Conservation (phyloP, 1,284 basidiomycete genomes). For the Leccinum insigne region DNA sequence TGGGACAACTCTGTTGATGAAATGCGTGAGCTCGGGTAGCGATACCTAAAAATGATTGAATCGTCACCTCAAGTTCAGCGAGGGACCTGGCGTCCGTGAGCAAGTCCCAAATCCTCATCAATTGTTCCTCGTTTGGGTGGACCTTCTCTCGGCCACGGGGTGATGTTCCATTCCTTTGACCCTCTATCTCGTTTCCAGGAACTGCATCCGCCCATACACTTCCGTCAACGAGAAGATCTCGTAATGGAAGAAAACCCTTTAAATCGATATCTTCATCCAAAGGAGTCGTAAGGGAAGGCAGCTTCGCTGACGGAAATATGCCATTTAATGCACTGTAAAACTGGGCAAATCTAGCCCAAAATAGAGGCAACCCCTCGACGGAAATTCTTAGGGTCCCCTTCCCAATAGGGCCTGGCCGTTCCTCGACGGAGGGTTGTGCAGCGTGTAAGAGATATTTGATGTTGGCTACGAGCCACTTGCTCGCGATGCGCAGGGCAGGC, state of each 20-base stretch:
- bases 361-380: conserved; percentile 41
- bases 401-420: conserved; percentile 8
- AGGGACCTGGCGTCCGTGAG: conserved; percentile 73
- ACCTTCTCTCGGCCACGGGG: conserved; percentile 48
- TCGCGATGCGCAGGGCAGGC: conserved; percentile 84
- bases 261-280: conserved; percentile 94
- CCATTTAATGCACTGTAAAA: conserved; percentile 66
- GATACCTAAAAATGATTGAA: conserved; percentile 10
- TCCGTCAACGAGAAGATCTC: conserved; percentile 45
- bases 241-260: conserved; percentile 85
- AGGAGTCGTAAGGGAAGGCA: conserved; percentile 65
- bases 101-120: conserved; percentile 92
- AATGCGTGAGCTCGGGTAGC: conserved; percentile 16
- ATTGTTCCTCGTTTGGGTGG: conserved; percentile 94
- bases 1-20: conserved; percentile 28
- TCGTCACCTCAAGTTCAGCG: conserved; percentile 56
- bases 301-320: conserved; percentile 68
- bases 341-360: conserved; percentile 76
- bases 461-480: conserved; percentile 89
- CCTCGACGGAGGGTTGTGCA: conserved; percentile 22
- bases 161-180: conserved; percentile 16
- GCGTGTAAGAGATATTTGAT: conserved; percentile 65
- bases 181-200: conserved; percentile 20
- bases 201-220: conserved; percentile 3
- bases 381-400: conserved; percentile 20